These are phyloP conservation scores for Tolypocladium ovalisporum DNA, from an alignment of 2,329 filamentous ascomycete genomes.

Conservation along the genomic window DNA sequence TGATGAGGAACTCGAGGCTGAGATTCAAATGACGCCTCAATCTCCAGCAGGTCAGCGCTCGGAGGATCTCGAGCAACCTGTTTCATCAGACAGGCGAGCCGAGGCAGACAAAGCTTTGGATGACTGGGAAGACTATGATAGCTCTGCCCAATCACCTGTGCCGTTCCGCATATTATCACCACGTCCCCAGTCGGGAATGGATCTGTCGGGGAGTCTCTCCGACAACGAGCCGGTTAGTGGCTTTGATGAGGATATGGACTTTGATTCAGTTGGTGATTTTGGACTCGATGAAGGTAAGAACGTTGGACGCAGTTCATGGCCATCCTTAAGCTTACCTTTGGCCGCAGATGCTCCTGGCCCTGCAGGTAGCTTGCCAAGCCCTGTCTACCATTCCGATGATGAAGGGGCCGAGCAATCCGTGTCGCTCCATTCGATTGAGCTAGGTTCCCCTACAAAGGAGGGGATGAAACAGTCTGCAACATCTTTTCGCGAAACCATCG, in stretches of 20 bases:
- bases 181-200: neutral
- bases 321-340: neutral
- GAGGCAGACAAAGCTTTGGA: neutral
- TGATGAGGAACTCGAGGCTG: constrained; percentile 8
- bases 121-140: neutral
- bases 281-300: neutral
- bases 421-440: neutral
- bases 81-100: neutral
- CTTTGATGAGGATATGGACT: neutral
- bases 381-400: neutral
- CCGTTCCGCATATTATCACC: neutral
- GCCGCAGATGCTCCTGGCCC: neutral
- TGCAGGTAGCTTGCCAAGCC: neutral
- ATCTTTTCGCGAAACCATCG: neutral
- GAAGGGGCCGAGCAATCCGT: neutral
- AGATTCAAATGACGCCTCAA: neutral
- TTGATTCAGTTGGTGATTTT: neutral
- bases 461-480: neutral
- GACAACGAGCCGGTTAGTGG: neutral
- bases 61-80: neutral
- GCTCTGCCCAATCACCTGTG: neutral
- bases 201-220: neutral
- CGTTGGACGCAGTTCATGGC: too few species aligned
- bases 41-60: neutral
- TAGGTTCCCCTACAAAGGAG: neutral